Base-by-base conservation (phyloP, 495 filamentous ascomycete genomes). In the Penicillium steckii region DNA sequence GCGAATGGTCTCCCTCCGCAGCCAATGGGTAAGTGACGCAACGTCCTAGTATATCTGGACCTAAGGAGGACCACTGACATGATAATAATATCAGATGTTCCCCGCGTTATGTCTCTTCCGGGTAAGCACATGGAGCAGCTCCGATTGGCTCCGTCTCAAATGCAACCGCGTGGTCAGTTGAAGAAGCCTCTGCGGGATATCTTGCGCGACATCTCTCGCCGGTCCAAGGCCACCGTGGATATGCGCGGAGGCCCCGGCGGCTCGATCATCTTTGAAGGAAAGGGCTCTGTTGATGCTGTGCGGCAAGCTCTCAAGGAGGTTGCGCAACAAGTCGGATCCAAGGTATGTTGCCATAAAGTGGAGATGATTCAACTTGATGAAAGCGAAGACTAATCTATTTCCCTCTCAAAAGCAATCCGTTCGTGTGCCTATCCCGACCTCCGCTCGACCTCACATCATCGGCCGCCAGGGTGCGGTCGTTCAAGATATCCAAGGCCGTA, bases 391-490 rank as follows among this genome's bases (percentile, higher is more conserved):
- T 10, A 46, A 18, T 29, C 25, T 32, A 35, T 19, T 17, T 22
- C 50, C 27, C 46, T 21, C n/a, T n/a, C n/a, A 53, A 46, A 50
- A 92, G 88, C 84, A 87, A 80, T 81, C 84, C 25, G 67, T 88
- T 47, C 84, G 81, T 52, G 78, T 96, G 22, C 78, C 89, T 3
- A 86, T 98, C 50, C 94, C 94, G 21, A 79, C 87, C 12, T 91
- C 88, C 26, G 82, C 89, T 4, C 84, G 90, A 42, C 79, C 90
- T 12, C 84, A 90, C 66, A 89, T 99, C 65, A 97, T 99, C 66
- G 95, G 94, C 62, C 89, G 87, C 46, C 83, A 87, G 66, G 95
- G 95, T 47, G 78, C 88, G n/a, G 91, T 85, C 32, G 89, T 99
- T 60, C 90, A 95, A 64, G 83, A 86, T 25, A 83, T 99, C 46